Evolutionary conservation across 148 eudicot genomes (phyloP).

Genomic region (Vaccinium myrtillus): DNA sequence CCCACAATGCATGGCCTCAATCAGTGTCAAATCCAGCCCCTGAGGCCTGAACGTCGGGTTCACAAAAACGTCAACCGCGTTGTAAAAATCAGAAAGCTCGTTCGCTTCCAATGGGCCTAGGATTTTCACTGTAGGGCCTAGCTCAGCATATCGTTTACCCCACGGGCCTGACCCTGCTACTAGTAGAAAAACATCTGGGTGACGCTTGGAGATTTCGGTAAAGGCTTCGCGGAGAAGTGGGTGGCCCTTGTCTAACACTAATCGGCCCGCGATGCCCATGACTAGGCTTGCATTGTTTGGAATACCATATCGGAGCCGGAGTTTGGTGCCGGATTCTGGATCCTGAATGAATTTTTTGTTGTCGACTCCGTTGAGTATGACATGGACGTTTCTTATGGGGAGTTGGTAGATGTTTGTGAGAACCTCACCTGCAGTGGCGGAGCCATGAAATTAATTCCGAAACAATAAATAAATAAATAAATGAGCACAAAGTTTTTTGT

Average conservation of each 20-base stretch:
- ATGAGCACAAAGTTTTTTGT: neutral
- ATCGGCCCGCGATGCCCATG: conserved; percentile 38
- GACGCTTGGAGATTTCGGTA: neutral
- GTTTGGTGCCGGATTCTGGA: conserved; percentile 15
- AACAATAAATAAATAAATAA: neutral
- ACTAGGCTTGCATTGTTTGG: conserved; percentile 29
- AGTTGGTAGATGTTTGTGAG: conserved; percentile 30
- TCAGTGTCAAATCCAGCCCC: conserved; percentile 46
- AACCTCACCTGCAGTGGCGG: conserved; percentile 9
- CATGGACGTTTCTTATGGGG: conserved; percentile 32
- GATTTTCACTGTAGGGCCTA: conserved; percentile 31
- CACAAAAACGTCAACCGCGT: conserved; percentile 40
- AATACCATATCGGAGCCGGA: conserved; percentile 19
- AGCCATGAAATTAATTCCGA: neutral
- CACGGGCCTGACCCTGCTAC: conserved; percentile 48
- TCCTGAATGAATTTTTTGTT: conserved; percentile 22
- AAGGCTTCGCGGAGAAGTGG: conserved; percentile 37
- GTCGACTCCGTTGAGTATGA: conserved; percentile 45
- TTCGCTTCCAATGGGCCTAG: conserved; percentile 31
- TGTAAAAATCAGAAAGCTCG: conserved; percentile 35
- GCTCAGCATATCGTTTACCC: conserved; percentile 30
- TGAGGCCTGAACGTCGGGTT: conserved; percentile 52
- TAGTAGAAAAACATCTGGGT: conserved; percentile 25
- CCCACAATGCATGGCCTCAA: conserved; percentile 44
- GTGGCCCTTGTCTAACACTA: conserved; percentile 45